Percentiles rank a stretch among this genome's conserved stretches.
phyloP scores from a whole-genome alignment of 2,329 filamentous ascomycete genomes.

The Ophiocordyceps polyrhachis-furcata region DNA sequence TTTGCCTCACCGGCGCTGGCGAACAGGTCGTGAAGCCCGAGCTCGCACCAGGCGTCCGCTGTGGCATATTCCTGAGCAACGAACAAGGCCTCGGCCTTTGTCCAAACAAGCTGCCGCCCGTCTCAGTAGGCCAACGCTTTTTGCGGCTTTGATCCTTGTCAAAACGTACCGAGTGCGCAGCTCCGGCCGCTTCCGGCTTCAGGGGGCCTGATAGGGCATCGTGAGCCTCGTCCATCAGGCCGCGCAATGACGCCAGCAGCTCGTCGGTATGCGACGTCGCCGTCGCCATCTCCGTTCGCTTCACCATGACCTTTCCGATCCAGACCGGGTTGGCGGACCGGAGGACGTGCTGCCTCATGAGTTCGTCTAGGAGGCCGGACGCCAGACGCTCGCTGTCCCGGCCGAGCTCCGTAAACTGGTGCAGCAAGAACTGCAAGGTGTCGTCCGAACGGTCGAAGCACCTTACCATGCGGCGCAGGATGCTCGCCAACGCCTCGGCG shows the following conservation, averaged over 20 bases:
- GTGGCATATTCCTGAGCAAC: constrained; percentile 29
- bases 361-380: constrained; percentile 36
- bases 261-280: constrained; percentile 18
- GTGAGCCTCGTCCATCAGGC: constrained; percentile 17
- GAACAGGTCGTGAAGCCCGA: constrained; percentile 51
- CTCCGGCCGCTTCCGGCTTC: constrained; percentile 41
- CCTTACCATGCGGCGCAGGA: constrained; percentile 43
- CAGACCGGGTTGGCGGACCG: constrained; percentile 30
- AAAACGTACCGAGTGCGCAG: constrained; percentile 42
- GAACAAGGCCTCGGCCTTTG: constrained; percentile 44
- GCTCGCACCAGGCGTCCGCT: constrained; percentile 51
- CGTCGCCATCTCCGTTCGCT: constrained; percentile 46
- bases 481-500: constrained; percentile 25
- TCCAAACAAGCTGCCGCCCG: constrained; percentile 56
- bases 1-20: constrained; percentile 45
- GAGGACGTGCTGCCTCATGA: constrained; percentile 41
- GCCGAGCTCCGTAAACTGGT: constrained; percentile 48
- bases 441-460: constrained; percentile 39
- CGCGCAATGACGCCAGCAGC: constrained; percentile 8
- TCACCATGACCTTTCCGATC: constrained; percentile 52
- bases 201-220: constrained; percentile 28
- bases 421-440: constrained; percentile 46
- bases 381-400: constrained; percentile 30
- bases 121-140: neutral
- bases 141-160: neutral